phyloP scores from a whole-genome alignment of 108 stramenopile species.

The Nannochloropsis salina region DNA sequence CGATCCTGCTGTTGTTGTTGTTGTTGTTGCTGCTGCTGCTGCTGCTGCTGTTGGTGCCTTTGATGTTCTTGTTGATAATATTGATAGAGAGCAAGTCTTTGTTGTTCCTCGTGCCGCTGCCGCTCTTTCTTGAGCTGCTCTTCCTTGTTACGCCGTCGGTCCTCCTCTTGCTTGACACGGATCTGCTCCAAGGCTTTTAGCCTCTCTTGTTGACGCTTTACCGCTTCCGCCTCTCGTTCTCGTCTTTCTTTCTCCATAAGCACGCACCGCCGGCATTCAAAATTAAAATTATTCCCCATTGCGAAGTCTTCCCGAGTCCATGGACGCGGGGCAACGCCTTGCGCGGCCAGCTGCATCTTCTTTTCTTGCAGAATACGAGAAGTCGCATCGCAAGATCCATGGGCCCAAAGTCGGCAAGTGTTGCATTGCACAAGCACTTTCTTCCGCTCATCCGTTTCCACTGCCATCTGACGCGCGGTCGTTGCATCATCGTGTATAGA shows the following conservation, averaged over 20 bases:
- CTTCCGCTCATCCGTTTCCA: background rate
- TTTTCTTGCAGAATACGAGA: background rate
- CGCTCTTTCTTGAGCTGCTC: background rate
- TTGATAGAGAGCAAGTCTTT: background rate
- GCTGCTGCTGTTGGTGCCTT: background rate
- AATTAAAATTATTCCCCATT: conserved; percentile 4
- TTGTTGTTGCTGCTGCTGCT: conserved; percentile 6
- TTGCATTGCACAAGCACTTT: background rate
- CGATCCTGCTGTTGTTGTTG: background rate
- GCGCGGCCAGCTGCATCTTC: background rate
- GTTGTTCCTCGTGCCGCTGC: background rate
- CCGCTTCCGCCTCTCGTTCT: background rate
- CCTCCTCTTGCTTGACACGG: conserved; percentile 4
- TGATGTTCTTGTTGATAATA: background rate
- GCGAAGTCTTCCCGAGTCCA: conserved; percentile 11
- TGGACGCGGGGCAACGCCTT: background rate
- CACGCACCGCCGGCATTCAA: conserved; percentile 15
- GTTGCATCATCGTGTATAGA: background rate
- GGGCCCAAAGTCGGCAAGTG: background rate
- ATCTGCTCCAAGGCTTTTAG: background rate
- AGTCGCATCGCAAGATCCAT: background rate
- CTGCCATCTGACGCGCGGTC: no score
- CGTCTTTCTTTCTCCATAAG: conserved; percentile 2
- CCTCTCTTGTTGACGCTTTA: background rate
- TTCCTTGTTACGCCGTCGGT: background rate